A percentile compares a stretch with the other conserved stretches of the same genome.
These are phyloP conservation scores for Elymus sibiricus DNA, from an alignment of 176 grass and related monocot genomes.

Conservation along the genomic window DNA sequence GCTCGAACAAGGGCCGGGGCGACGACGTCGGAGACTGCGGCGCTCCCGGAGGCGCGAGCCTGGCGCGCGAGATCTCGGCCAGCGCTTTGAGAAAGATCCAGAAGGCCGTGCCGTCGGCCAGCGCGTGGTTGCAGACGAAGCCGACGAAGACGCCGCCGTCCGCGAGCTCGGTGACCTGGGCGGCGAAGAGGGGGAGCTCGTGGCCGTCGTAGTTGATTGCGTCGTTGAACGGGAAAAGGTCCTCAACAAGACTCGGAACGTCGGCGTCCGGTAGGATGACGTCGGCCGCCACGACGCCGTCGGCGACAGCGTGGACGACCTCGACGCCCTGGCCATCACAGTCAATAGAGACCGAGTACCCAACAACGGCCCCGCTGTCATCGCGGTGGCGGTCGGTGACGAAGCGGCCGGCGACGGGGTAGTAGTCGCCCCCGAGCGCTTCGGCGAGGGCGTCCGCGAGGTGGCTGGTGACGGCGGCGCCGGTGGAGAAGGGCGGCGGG, in stretches of 20 bases:
- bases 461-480: not conserved
- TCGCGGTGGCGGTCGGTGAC: not conserved
- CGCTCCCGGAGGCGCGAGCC: not conserved
- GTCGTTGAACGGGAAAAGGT: not conserved
- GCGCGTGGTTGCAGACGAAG: slow-evolving; percentile 48
- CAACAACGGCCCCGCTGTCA: not conserved
- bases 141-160: slow-evolving; percentile 51
- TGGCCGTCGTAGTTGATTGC: not conserved
- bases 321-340: not conserved
- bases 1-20: slow-evolving; percentile 26
- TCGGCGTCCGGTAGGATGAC: not conserved
- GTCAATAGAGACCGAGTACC: not conserved
- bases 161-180: slow-evolving; percentile 33
- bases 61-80: slow-evolving; percentile 31
- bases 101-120: slow-evolving; percentile 54
- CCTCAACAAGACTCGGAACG: not conserved
- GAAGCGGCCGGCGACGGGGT: not conserved
- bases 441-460: not conserved
- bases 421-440: not conserved
- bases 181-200: not conserved
- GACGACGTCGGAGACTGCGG: not conserved
- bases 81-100: slow-evolving; percentile 57
- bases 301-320: not conserved
- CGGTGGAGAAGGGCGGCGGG: not conserved
- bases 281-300: not conserved